These are phyloP conservation scores for Boechera retrofracta DNA, from an alignment of 345 rosid genomes.

Conservation along the genomic window DNA sequence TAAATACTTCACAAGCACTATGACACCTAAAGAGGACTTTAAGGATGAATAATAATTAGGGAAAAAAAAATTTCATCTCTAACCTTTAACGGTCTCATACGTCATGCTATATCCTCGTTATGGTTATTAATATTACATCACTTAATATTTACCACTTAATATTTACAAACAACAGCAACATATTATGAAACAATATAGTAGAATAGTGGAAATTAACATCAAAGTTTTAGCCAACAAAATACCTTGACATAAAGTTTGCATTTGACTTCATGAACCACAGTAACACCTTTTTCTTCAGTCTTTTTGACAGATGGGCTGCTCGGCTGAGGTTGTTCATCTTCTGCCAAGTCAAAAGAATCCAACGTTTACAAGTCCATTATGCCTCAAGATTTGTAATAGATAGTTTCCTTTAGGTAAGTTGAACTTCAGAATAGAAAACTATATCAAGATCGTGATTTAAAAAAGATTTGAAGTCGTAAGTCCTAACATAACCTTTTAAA, in stretches of 20 bases:
- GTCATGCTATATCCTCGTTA: not conserved
- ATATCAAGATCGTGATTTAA: not conserved
- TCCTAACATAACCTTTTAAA: constrained; percentile 3
- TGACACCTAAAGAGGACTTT: constrained; percentile 11
- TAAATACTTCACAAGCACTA: not conserved
- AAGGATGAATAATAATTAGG: not conserved
- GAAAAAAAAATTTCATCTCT: not conserved
- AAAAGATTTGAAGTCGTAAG: not conserved
- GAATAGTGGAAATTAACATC: constrained; percentile 4
- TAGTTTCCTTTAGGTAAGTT: constrained; percentile 8
- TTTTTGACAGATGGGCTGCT: constrained; percentile 93
- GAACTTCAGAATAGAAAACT: constrained; percentile 20
- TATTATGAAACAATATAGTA: not conserved
- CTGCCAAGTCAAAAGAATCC: constrained; percentile 48
- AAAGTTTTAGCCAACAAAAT: constrained; percentile 22
- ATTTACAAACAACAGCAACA: not conserved
- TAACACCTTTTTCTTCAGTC: constrained; percentile 81
- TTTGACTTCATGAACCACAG: constrained; percentile 90
- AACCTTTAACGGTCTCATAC: not conserved
- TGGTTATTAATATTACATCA: not conserved
- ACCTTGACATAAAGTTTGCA: constrained; percentile 98
- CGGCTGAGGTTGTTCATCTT: constrained; percentile 74
- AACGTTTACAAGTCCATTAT: constrained; percentile 20
- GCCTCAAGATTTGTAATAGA: constrained; percentile 20
- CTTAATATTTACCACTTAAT: not conserved